A percentile compares a stretch with the other conserved stretches of the same genome.
These are phyloP conservation scores for Trichosporon ovoides DNA, from an alignment of 1,284 basidiomycete species.

Conservation along the genomic window DNA sequence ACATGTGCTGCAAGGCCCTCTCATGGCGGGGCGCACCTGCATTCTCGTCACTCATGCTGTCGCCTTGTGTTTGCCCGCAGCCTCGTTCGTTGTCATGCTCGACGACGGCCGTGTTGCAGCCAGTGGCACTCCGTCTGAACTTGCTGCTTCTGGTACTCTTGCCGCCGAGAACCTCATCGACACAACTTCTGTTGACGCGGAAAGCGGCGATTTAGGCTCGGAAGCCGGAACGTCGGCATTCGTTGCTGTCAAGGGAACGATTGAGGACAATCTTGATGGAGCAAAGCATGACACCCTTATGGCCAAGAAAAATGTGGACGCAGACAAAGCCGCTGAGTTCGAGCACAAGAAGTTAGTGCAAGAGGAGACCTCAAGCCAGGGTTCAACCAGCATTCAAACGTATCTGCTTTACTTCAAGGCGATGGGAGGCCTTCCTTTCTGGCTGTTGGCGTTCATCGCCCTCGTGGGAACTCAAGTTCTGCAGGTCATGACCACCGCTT, in stretches of 20 bases:
- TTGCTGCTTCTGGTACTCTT: conserved; percentile 25
- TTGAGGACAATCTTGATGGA: conserved; percentile 50
- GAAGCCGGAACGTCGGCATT: neutral
- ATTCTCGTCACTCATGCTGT: conserved; percentile 56
- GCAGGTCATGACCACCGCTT: conserved; percentile 44
- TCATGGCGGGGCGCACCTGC: conserved; percentile 48
- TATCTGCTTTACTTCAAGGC: conserved; percentile 43
- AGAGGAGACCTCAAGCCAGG: conserved; percentile 35
- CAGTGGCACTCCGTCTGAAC: conserved; percentile 37
- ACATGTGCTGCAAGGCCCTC: conserved; percentile 41
- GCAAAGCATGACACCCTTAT: conserved; percentile 64
- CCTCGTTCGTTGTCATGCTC: conserved; percentile 46
- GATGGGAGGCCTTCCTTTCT: conserved; percentile 37
- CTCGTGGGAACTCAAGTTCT: conserved; percentile 41
- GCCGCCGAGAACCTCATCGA: conserved; percentile 15
- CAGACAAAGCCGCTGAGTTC: conserved; percentile 27
- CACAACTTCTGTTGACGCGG: neutral
- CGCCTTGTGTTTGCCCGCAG: conserved; percentile 51
- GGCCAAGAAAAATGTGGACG: conserved; percentile 31
- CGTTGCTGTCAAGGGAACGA: conserved; percentile 15
- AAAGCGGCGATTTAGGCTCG: neutral
- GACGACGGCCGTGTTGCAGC: conserved; percentile 39
- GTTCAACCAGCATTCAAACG: conserved; percentile 34
- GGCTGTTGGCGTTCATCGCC: conserved; percentile 34
- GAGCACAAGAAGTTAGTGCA: conserved; percentile 43